phyloP scores from a whole-genome alignment of 78 protist genomes.

The Dictyostelium capitatum region DNA sequence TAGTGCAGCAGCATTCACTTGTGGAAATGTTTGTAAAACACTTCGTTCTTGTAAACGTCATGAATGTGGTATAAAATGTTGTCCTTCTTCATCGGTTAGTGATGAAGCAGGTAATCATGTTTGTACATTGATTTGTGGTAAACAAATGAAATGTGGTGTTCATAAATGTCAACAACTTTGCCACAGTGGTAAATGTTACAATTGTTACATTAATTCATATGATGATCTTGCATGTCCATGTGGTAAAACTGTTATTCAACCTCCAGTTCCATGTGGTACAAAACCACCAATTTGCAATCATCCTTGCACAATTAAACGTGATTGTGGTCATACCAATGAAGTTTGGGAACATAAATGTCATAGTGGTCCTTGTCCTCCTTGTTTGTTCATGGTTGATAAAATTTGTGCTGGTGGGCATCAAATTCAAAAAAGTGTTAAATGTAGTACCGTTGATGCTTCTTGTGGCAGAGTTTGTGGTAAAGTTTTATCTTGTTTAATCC shows the following conservation, averaged over 20 bases:
- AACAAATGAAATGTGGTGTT: conserved; percentile 70
- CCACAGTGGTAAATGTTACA: conserved; percentile 80
- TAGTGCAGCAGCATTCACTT: conserved; percentile 1
- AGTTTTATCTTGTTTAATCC: conserved; percentile 74
- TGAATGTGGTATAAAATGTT: conserved; percentile 82
- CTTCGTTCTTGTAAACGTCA: conserved; percentile 77
- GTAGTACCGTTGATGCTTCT: conserved; percentile 71
- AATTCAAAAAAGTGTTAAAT: conserved; percentile 64
- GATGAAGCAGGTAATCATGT: conserved; percentile 74
- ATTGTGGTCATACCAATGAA: conserved; percentile 84
- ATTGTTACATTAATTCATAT: conserved; percentile 50
- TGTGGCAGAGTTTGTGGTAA: conserved; percentile 87
- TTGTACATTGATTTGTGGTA: conserved; percentile 81
- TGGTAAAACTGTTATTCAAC: conserved; percentile 79
- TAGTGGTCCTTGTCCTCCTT: conserved; percentile 85
- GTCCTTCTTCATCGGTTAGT: conserved; percentile 47
- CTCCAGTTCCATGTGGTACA: conserved; percentile 86
- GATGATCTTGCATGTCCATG: conserved; percentile 77
- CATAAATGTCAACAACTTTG: conserved; percentile 84
- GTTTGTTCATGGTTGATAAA: conserved; percentile 45
- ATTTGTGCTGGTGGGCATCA: conserved; percentile 89
- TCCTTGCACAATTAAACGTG: conserved; percentile 67
- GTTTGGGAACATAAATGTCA: conserved; percentile 87
- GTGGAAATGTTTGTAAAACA: conserved; percentile 61
- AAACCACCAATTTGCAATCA: conserved; percentile 76